Conservation (phyloP, 192 early-diverging fungal genomes). For the Neocallimastix lanati region DNA sequence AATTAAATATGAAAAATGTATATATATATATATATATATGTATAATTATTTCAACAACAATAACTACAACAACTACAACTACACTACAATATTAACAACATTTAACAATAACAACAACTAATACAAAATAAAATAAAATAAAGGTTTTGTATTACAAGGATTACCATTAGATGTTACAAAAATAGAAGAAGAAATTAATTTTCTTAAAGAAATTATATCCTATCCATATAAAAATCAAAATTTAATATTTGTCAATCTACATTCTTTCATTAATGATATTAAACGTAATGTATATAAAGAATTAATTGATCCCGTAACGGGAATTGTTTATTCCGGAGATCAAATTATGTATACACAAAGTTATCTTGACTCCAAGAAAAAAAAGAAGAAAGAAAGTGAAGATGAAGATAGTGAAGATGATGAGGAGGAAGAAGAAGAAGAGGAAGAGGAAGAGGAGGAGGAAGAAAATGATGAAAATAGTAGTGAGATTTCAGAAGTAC, state of each 20-base stretch:
- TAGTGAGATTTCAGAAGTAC: background rate
- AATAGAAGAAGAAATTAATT: background rate
- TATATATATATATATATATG: too few relatives aligned
- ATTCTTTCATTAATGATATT: background rate
- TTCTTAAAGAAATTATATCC: background rate
- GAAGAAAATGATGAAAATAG: background rate
- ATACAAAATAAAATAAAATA: too few relatives aligned
- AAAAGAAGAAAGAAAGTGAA: background rate
- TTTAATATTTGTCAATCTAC: background rate
- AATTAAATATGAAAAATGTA: too few relatives aligned
- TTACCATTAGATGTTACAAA: background rate
- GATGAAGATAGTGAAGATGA: background rate
- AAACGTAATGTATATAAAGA: background rate
- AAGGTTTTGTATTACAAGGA: background rate
- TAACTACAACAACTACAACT: too few relatives aligned
- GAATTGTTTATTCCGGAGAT: background rate
- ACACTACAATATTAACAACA: too few relatives aligned
- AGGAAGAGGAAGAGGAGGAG: background rate
- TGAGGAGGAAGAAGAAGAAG: background rate
- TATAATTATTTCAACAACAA: too few relatives aligned
- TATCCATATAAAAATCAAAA: background rate
- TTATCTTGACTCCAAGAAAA: background rate
- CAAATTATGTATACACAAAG: background rate
- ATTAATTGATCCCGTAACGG: background rate
- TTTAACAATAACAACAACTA: too few relatives aligned